Evolutionary conservation across 1,284 basidiomycete species (phyloP).

Genomic region (Cryptococcus sp.): DNA sequence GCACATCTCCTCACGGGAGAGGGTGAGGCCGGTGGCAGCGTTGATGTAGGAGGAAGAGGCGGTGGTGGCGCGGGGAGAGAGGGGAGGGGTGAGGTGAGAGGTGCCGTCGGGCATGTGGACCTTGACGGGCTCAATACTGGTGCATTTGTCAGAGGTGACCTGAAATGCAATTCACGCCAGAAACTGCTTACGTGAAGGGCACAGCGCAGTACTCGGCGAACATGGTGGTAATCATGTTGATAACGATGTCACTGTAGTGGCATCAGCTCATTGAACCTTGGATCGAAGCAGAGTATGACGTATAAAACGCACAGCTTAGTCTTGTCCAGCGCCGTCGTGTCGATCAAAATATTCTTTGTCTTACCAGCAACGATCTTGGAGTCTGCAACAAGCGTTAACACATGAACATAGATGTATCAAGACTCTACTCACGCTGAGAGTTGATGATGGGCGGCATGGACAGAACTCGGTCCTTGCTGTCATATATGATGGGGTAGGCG

Average conservation of each 20-base stretch:
- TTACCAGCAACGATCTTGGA: slow-evolving; percentile 89
- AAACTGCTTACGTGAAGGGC: slow-evolving; percentile 71
- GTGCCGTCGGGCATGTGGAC: slow-evolving; percentile 75
- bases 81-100: slow-evolving; percentile 72
- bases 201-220: slow-evolving; percentile 94
- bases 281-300: background rate
- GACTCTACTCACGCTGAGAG: slow-evolving; percentile 61
- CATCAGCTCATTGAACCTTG: background rate
- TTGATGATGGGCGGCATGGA: slow-evolving; percentile 99
- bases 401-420: slow-evolving; percentile 10
- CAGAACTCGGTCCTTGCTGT: slow-evolving; percentile 76
- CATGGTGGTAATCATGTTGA: slow-evolving; percentile 93
- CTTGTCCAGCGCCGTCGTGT: slow-evolving; percentile 95
- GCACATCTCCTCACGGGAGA: slow-evolving; percentile 51
- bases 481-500: slow-evolving; percentile 97
- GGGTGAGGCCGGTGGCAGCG: slow-evolving; percentile 81
- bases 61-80: slow-evolving; percentile 67
- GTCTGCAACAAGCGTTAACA: slow-evolving; percentile 48
- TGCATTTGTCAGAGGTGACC: slow-evolving; percentile 41
- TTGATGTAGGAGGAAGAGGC: slow-evolving; percentile 90
- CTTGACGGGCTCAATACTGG: slow-evolving; percentile 79
- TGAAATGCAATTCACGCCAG: slow-evolving; percentile 10
- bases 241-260: slow-evolving; percentile 65
- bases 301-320: slow-evolving; percentile 67
- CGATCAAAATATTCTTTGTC: slow-evolving; percentile 93